phyloP scores from a whole-genome alignment of 1,284 basidiomycete genomes.

The Moesziomyces sp. region DNA sequence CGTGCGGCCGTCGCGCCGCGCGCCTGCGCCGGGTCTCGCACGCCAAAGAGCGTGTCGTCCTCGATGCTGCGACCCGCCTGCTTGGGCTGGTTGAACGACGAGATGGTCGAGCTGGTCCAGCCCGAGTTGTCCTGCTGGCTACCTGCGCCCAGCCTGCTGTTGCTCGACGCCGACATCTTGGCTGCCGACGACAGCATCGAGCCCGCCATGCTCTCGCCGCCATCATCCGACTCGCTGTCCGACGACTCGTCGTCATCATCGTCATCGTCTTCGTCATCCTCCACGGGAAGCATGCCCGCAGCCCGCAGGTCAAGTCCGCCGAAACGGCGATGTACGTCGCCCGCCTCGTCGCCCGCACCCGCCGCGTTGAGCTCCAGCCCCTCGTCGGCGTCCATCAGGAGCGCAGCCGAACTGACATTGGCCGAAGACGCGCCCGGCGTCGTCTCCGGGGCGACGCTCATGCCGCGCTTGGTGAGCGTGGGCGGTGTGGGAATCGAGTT shows the following conservation, averaged over 20 bases:
- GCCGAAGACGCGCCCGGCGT: constrained; percentile 22
- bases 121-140: constrained; percentile 40
- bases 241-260: constrained; percentile 50
- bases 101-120: constrained; percentile 50
- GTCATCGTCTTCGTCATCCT: constrained; percentile 41
- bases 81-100: constrained; percentile 46
- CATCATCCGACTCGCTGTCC: constrained; percentile 41
- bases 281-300: constrained; percentile 20
- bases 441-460: constrained; percentile 17
- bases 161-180: constrained; percentile 43
- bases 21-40: constrained; percentile 37
- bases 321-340: constrained; percentile 27
- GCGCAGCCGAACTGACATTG: constrained; percentile 47
- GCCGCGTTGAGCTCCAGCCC: constrained; percentile 35
- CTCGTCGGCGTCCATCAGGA: constrained; percentile 57
- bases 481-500: constrained; percentile 65
- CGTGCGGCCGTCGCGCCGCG: constrained; percentile 11
- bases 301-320: constrained; percentile 18
- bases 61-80: constrained; percentile 53
- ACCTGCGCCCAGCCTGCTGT: constrained; percentile 36
- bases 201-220: constrained; percentile 28
- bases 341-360: constrained; percentile 12
- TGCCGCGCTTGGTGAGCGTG: constrained; percentile 54
- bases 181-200: constrained; percentile 42
- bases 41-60: constrained; percentile 64